Evolutionary conservation across 2,329 filamentous ascomycete genomes (phyloP).

Genomic region (Ophiosphaerella korrae): DNA sequence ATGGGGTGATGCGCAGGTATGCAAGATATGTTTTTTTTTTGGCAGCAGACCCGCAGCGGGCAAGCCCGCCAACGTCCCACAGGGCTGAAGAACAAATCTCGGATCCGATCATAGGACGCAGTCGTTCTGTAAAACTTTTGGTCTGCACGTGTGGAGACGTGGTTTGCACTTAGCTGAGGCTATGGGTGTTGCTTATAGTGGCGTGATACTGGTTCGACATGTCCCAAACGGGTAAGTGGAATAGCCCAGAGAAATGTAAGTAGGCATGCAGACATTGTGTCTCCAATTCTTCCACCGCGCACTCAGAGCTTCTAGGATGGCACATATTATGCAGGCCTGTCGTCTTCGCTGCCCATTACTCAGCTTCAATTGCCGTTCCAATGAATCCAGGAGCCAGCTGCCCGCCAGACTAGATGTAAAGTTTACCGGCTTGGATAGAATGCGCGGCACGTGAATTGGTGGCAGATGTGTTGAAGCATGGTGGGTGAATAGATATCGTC

Average conservation of each 20-base stretch:
- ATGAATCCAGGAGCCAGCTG: no score
- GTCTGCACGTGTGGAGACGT: constrained; percentile 13
- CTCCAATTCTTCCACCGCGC: no score
- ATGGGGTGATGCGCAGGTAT: background rate
- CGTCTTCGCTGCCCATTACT: no score
- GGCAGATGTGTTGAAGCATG: no score
- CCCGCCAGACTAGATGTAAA: no score
- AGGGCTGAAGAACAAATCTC: constrained; percentile 16
- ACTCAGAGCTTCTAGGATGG: no score
- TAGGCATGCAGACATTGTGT: no score
- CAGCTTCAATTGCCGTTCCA: no score
- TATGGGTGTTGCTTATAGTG: constrained; percentile 13
- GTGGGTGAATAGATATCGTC: no score
- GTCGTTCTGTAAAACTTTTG: constrained; percentile 1
- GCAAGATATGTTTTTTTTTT: background rate
- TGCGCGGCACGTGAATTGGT: no score
- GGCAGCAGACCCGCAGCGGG: constrained; percentile 14
- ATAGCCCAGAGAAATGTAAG: background rate
- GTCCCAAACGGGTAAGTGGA: constrained; percentile 5
- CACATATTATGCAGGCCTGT: no score
- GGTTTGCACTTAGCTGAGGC: constrained; percentile 6
- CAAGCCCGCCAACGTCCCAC: constrained; percentile 15
- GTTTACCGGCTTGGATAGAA: no score
- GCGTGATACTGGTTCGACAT: constrained; percentile 21
- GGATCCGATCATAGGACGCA: constrained; percentile 5